Evolutionary conservation across 176 grass and related monocot species (phyloP).

Genomic region (Oryza nivara): DNA sequence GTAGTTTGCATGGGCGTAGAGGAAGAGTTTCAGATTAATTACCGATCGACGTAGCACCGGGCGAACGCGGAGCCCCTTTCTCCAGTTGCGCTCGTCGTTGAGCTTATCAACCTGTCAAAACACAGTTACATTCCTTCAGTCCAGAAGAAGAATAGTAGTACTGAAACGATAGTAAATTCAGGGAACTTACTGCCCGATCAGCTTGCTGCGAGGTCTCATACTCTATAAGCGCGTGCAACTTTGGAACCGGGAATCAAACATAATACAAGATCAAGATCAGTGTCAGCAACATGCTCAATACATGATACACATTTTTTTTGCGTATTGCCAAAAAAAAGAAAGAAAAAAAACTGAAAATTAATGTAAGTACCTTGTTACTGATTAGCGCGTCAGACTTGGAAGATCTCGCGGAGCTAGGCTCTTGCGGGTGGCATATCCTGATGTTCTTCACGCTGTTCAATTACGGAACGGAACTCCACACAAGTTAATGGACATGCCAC

Average conservation of each 20-base stretch:
- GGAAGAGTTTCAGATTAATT: not conserved
- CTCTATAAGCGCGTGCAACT: constrained; percentile 73
- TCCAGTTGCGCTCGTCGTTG: constrained; percentile 71
- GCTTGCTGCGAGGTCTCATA: constrained; percentile 63
- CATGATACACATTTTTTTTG: too few species aligned
- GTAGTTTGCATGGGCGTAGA: not conserved
- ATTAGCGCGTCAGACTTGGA: constrained; percentile 61
- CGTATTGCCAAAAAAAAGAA: too few species aligned
- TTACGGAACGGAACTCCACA: not conserved
- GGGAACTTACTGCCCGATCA: constrained; percentile 55
- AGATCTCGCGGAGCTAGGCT: constrained; percentile 54
- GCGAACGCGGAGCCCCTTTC: constrained; percentile 70
- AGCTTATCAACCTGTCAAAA: constrained; percentile 54
- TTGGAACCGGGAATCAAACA: not conserved
- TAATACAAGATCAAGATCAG: not conserved
- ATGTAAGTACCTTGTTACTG: constrained; percentile 52
- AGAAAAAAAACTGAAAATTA: too few species aligned
- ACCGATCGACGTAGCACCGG: constrained; percentile 49
- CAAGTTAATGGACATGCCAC: not conserved
- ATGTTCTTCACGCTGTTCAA: constrained; percentile 68
- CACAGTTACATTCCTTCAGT: not conserved
- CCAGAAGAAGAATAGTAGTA: not conserved
- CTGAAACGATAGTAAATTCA: not conserved
- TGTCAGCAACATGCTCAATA: not conserved
- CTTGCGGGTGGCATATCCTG: constrained; percentile 71